These are phyloP conservation scores for Rhizopogon sp. DNA, from an alignment of 768 basidiomycete genomes.

Conservation along the genomic window DNA sequence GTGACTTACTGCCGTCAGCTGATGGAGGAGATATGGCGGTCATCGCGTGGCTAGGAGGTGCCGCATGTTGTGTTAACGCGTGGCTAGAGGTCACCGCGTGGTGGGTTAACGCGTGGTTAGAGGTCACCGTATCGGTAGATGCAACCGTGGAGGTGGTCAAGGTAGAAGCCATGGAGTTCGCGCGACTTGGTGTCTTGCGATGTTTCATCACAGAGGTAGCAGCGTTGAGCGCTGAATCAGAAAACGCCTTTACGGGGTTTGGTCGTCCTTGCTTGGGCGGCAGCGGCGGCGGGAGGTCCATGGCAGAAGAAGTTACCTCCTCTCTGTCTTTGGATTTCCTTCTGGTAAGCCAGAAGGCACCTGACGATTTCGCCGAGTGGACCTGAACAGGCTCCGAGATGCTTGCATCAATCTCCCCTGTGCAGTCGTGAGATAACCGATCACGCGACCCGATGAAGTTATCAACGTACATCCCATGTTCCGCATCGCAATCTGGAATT, in stretches of 20 bases:
- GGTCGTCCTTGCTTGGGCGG: conserved; percentile 29
- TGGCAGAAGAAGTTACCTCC: conserved; percentile 27
- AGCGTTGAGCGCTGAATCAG: conserved; percentile 25
- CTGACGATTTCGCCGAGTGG: conserved; percentile 40
- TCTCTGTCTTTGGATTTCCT: conserved; percentile 38
- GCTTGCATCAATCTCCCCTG: conserved; percentile 65
- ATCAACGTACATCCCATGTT: conserved; percentile 73
- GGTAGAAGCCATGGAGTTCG: conserved; percentile 24
- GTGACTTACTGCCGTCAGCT: conserved; percentile 4
- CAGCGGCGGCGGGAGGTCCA: conserved; percentile 13
- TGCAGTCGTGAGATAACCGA: conserved; percentile 1
- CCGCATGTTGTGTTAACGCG: neutral
- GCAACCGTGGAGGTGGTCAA: conserved; percentile 10
- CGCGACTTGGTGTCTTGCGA: conserved; percentile 24
- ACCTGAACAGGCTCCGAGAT: conserved; percentile 61
- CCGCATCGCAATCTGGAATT: conserved; percentile 70
- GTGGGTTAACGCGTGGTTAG: neutral
- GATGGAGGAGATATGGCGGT: neutral
- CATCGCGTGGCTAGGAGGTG: neutral
- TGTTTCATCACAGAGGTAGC: conserved; percentile 23
- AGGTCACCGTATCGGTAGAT: neutral
- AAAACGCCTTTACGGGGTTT: conserved; percentile 29
- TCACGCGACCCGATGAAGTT: neutral
- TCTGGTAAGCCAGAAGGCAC: conserved; percentile 49
- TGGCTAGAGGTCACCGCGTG: neutral